Evolutionary conservation across 768 basidiomycete genomes (phyloP), one percentile per base, ranked within the genome.

Genomic region (Serendipita indica): DNA sequence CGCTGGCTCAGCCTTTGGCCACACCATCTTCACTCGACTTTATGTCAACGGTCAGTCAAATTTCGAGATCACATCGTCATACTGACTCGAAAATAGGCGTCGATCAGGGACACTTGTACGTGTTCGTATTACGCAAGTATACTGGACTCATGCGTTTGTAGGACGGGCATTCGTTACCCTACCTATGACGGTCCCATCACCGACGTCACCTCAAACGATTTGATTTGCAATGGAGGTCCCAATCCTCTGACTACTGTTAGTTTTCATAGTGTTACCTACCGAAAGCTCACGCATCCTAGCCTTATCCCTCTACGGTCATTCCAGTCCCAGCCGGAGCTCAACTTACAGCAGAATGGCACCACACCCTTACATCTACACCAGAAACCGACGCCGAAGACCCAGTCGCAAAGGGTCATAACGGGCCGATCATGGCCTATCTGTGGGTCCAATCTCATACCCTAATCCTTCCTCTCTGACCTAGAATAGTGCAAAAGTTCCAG

Each of bases 361-460:
- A 67, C 58, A 61, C 60, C 3, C 58, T 67, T 27, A 61, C 62
- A 14, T 58, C 62, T 28, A 58, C 60, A 35, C 60, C 56, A 16
- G 54, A 49, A 20, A 57, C 60, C 22, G 79, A 81, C 69, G 71
- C 75, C 12, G 71, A 70, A 1, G 74, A 76, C 59, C 74, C 75
- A 1, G 73, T 81, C 39, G 79, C 79, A 62, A 58, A 72, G 2
- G 67, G 72, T 13, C 80, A 80, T 68, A 74, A 80, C 39, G 79
- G 78, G 0, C 79, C 79, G 10, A 70, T 78, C 28, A 64, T 79
- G 7, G 70, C 74, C 1, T 79, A 79, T 66, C 70, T 79, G 77
- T 78, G 67, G 57, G 74, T 57, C 3, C 22, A 54, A 54, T 10
- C 20, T 30, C 16, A 54, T 32, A 3, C 20, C 7, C 10, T 2